Conservation (phyloP, 2,329 filamentous ascomycete genomes). For the Exophiala dermatitidis region DNA sequence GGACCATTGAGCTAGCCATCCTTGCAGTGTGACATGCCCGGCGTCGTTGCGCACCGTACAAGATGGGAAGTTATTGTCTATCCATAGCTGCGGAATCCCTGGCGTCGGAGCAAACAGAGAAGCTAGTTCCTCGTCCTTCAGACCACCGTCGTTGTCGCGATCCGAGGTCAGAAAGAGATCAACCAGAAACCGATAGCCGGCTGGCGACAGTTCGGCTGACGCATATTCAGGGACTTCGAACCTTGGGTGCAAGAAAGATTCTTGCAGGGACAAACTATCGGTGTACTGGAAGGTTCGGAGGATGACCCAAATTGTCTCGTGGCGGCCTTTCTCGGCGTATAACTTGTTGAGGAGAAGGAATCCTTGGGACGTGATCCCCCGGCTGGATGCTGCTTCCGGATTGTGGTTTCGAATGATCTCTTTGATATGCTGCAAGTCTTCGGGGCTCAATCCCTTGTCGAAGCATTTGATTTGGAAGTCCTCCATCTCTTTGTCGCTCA, state of each 20-base stretch:
- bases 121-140: conserved; percentile 77
- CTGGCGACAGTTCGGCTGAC: conserved; percentile 87
- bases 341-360: conserved; percentile 91
- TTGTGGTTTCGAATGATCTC: conserved; percentile 66
- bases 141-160: conserved; percentile 91
- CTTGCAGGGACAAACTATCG: conserved; percentile 84
- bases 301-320: conserved; percentile 98
- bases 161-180: conserved; percentile 93
- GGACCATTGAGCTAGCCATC: conserved; percentile 98
- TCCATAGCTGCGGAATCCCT: conserved; percentile 78
- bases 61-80: conserved; percentile 80
- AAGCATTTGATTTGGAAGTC: conserved; percentile 91
- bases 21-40: conserved; percentile 89
- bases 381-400: conserved; percentile 55
- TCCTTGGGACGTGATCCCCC: conserved; percentile 71
- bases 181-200: conserved; percentile 94
- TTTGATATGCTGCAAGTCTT: conserved; percentile 89
- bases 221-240: conserved; percentile 90
- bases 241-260: conserved; percentile 84
- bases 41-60: conserved; percentile 93
- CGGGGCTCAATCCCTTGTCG: conserved; percentile 70
- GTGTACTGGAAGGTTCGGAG: conserved; percentile 92
- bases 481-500: conserved; percentile 84
- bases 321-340: conserved; percentile 92
- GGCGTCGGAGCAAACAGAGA: conserved; percentile 90